Base-by-base conservation (phyloP, 768 basidiomycete genomes). In the Lactarius indigo region DNA sequence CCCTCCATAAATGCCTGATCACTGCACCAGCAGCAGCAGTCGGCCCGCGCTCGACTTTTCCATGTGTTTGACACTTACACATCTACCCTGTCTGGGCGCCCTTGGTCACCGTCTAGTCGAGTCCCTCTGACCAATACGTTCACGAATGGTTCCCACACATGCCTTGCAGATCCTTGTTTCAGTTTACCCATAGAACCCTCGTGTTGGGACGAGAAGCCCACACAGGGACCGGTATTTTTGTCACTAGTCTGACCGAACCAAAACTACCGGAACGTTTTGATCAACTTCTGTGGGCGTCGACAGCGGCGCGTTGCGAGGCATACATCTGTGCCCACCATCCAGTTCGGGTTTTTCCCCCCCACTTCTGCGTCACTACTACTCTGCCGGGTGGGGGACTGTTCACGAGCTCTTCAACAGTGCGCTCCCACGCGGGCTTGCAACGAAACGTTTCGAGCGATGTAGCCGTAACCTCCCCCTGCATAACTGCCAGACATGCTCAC, bases 1-100 rank as follows among this genome's bases (percentile, higher is more conserved):
- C 54, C 30, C 31, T 56, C 55, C 55, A 56, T n/a, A 56, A 56
- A 15, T 30, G 18, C 30, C 55, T 62, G 60, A 62, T 62, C 47
- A 35, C 39, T 62, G 55, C 59, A 37, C 23, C 31, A 17, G 20
- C 37, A 42, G 33, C 35, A 12, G n/a, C n/a, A 7, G 50, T 28
- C 23, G 44, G 56, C 7, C 30, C n/a, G 30, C 30, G 31, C 42
- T 31, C 23, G 41, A n/a, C 23, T 26, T 23, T 33, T 56, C 9
- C 55, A 33, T 56, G 55, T 56, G 28, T 33, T 30, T 56, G 55
- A 56, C 55, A 56, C 55, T 56, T 30, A 56, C 55, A 56, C 55
- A 56, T 56, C 30, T 31, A 30, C 20, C 12, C 55, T 57, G n/a
- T 31, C 17, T 23, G 20, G 28, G 60, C 60, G 65, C 44, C 42